Base-by-base conservation (phyloP, 2,329 filamentous ascomycete species). In the Harringtonia lauricola region DNA sequence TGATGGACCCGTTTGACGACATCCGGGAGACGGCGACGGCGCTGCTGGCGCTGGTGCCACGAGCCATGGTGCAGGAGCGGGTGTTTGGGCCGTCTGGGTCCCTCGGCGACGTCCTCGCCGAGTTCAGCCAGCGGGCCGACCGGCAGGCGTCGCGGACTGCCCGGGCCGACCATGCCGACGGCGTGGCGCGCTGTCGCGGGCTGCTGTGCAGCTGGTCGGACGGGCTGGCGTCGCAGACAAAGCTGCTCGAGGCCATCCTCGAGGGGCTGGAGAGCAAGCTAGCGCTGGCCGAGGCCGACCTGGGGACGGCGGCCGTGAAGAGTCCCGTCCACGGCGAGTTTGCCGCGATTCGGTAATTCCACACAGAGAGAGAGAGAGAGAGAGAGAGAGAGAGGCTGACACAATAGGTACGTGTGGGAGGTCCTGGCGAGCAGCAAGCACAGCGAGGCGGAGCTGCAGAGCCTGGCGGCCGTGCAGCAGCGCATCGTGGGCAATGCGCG, bases 1-100 rank as follows among this genome's bases (percentile, higher is more conserved):
- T 94, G 8, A 70, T 94, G 56, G 86, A 98, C 54, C 86, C 90
- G 0, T 98, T 94, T 55, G 92, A 96, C 45, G 92, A 98, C 59
- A 84, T 96, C 5, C 74, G 90, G 51, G 77, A 74, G 36, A 62
- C 65, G 31, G 71, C 78, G 3, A 65, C 70, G 0, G 61, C 60
- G 2, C 63, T 79, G 2, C 53, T 84, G 24, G 67, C 65, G 42
- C 54, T 74, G n/a, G 65, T 75, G 34, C 61, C 66, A 2, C 22
- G 6, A 19, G 14, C 5, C 18, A 51, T 4, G 21, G 39, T n/a
- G 30, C 18, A 41, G 15, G 26, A 38, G 41, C 26, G 30, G 13
- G 13, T 28, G 15, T 8, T 28, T 26, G 24, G 7, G 24, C 10
- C 24, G 24, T 26, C 24, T 10, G 6, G 7, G 7, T 26, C 36